These are phyloP conservation scores for Gossypioides kirkii DNA, from an alignment of 345 rosid genomes.

Conservation along the genomic window DNA sequence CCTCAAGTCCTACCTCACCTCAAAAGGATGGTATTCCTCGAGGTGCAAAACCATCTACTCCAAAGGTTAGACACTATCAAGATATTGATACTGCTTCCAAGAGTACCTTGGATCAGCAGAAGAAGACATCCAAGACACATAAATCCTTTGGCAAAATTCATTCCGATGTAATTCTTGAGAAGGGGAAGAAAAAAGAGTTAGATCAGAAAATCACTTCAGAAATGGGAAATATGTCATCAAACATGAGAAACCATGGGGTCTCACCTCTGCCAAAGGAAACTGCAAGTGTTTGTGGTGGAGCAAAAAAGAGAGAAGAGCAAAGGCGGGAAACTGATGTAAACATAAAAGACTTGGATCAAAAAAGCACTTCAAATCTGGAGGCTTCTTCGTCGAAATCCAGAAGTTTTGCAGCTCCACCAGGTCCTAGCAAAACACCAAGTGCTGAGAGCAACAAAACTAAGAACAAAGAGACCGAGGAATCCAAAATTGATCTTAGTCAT, in stretches of 20 bases:
- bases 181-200: neutral
- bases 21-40: slow-evolving; percentile 22
- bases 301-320: slow-evolving; percentile 25
- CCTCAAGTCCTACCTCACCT: slow-evolving; percentile 23
- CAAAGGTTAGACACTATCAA: slow-evolving; percentile 28
- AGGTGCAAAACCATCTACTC: slow-evolving; percentile 33
- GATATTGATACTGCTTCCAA: slow-evolving; percentile 42
- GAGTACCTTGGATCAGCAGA: slow-evolving; percentile 32
- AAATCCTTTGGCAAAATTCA: slow-evolving; percentile 25
- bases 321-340: slow-evolving; percentile 18
- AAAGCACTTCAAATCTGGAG: slow-evolving; percentile 17
- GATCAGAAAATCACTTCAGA: slow-evolving; percentile 22
- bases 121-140: slow-evolving; percentile 27
- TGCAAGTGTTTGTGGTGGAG: slow-evolving; percentile 22
- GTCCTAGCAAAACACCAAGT: slow-evolving; percentile 23
- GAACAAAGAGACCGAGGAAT: slow-evolving; percentile 31
- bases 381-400: slow-evolving; percentile 26
- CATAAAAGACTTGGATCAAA: slow-evolving; percentile 11
- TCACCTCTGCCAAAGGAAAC: slow-evolving; percentile 27
- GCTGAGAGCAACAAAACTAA: slow-evolving; percentile 20
- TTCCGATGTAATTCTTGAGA: slow-evolving; percentile 16
- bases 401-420: slow-evolving; percentile 10
- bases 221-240: slow-evolving; percentile 9
- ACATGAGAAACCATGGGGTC: slow-evolving; percentile 27
- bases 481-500: slow-evolving; percentile 24